These are phyloP conservation scores for Apophysomyces sp. DNA, from an alignment of 371 early-diverging fungal species.

Conservation along the genomic window DNA sequence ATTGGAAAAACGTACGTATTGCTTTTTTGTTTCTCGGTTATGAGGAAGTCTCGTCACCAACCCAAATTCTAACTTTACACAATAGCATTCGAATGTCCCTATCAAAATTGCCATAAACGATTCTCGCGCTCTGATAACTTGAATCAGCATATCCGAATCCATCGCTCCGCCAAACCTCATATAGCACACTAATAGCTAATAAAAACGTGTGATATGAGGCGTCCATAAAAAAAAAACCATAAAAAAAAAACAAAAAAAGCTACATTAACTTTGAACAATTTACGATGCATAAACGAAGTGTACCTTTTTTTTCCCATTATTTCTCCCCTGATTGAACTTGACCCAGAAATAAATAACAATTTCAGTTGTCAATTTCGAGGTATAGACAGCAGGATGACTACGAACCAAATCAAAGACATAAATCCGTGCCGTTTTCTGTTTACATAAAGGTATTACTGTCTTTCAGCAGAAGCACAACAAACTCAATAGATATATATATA, in stretches of 20 bases:
- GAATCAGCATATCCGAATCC: constrained; percentile 25
- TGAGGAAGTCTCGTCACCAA: too few species aligned
- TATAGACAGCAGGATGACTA: too few species aligned
- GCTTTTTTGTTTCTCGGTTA: background rate
- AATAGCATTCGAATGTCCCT: constrained; percentile 19
- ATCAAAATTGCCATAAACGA: constrained; percentile 16
- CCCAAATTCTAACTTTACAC: background rate
- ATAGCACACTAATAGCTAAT: background rate
- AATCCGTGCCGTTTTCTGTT: too few species aligned
- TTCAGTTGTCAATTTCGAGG: too few species aligned
- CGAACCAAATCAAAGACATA: too few species aligned
- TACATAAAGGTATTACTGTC: too few species aligned
- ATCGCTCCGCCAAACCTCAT: constrained; percentile 10
- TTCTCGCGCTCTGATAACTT: constrained; percentile 27
- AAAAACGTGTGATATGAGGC: background rate
- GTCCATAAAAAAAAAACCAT: background rate
- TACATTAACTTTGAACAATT: background rate
- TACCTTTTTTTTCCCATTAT: too few species aligned
- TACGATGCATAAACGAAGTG: too few species aligned
- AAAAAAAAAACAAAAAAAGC: background rate
- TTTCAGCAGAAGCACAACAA: too few species aligned
- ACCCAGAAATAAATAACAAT: too few species aligned
- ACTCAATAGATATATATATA: too few species aligned
- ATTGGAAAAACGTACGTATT: constrained; percentile 44
- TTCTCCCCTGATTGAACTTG: too few species aligned